Evolutionary conservation across 345 rosid species (phyloP).

Genomic region (Eucalyptus marginata): DNA sequence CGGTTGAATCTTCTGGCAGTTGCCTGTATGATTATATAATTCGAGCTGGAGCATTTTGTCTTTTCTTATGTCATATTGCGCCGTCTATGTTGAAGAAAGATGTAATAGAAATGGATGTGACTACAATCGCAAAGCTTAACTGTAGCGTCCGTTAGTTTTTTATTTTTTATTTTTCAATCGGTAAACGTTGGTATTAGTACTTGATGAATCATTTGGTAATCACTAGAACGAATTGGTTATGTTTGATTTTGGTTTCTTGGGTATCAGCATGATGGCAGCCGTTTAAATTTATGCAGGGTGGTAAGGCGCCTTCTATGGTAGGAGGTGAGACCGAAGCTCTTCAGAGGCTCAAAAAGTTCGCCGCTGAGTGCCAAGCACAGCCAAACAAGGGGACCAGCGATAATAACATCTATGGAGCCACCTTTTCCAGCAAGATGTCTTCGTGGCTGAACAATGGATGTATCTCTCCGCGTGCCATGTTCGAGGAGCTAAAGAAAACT

Average conservation of each 20-base stretch:
- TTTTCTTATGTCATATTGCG: background rate
- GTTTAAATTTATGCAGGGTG: conserved; percentile 28
- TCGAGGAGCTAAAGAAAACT: conserved; percentile 87
- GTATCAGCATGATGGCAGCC: background rate
- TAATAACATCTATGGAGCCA: conserved; percentile 76
- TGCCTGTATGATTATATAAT: background rate
- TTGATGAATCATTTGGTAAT: background rate
- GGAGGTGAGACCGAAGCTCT: conserved; percentile 98
- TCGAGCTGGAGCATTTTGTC: background rate
- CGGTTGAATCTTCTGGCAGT: background rate
- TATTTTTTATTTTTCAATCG: background rate
- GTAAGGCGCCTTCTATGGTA: conserved; percentile 57
- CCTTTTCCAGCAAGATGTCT: conserved; percentile 91
- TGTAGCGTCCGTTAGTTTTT: background rate
- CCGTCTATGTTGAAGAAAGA: background rate
- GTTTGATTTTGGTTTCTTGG: background rate
- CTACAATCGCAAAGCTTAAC: background rate
- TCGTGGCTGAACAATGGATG: conserved; percentile 93
- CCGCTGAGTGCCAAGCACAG: conserved; percentile 76
- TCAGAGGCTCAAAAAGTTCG: conserved; percentile 62
- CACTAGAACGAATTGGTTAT: background rate
- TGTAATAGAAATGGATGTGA: background rate
- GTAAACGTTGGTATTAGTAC: background rate
- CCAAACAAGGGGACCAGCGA: conserved; percentile 45
- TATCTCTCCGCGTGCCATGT: conserved; percentile 87